A percentile compares a stretch with the other conserved stretches of the same genome.
Evolutionary conservation across 805 yeast species (phyloP).

Genomic region (Lachancea quebecensis): DNA sequence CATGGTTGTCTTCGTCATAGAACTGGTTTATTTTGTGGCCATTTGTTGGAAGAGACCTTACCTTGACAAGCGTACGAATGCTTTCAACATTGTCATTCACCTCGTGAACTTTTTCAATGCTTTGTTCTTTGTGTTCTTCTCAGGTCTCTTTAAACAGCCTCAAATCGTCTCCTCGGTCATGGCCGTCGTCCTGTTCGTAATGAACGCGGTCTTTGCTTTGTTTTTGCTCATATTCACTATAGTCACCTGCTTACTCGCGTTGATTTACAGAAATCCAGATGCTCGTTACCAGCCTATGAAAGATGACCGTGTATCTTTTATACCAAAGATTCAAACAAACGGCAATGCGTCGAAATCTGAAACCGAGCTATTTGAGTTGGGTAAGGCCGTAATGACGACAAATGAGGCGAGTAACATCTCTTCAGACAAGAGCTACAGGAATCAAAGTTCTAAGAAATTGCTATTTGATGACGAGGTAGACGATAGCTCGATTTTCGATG

Average conservation of each 20-base stretch:
- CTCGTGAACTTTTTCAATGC: conserved; percentile 76
- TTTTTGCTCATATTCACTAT: conserved; percentile 78
- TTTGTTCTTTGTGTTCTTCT: conserved; percentile 81
- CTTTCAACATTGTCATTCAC: conserved; percentile 82
- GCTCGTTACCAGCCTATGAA: conserved; percentile 92
- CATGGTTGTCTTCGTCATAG: conserved; percentile 65
- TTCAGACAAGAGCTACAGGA: conserved; percentile 7
- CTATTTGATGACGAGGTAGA: conserved; percentile 12
- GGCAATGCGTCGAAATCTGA: conserved; percentile 23
- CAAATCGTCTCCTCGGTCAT: conserved; percentile 84
- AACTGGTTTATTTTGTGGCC: conserved; percentile 58
- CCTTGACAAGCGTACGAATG: conserved; percentile 91
- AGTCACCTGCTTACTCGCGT: conserved; percentile 77
- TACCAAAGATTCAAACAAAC: conserved; percentile 52
- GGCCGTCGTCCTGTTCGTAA: conserved; percentile 81
- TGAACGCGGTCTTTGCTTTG: conserved; percentile 85
- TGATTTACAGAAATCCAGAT: conserved; percentile 88
- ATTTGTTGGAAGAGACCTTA: conserved; percentile 75
- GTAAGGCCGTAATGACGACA: conserved; percentile 33
- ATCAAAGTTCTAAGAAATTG: conserved; percentile 6
- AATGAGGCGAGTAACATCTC: conserved; percentile 28
- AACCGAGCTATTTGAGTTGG: conserved; percentile 30
- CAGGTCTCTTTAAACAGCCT: conserved; percentile 76
- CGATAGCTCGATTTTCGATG: conserved; percentile 6
- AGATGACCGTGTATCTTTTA: conserved; percentile 94